phyloP scores from a whole-genome alignment of 139 green algal species.

The Ostreobium quekettii region DNA sequence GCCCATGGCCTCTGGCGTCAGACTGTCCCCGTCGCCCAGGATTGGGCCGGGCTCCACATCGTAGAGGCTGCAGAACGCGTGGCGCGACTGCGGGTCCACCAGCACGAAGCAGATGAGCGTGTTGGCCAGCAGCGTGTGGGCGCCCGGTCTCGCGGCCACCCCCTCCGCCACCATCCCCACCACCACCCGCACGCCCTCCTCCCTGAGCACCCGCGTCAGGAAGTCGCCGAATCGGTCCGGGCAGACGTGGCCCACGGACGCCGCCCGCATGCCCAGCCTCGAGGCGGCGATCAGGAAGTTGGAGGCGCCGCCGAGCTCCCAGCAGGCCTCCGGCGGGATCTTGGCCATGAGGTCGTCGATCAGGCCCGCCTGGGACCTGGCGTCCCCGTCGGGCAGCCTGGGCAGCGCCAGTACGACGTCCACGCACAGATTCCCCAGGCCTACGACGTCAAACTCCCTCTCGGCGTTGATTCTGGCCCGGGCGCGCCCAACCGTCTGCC shows the following conservation, averaged over 20 bases:
- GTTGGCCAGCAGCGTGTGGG: constrained; percentile 13
- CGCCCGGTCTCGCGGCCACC: neutral
- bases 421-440: constrained; percentile 79
- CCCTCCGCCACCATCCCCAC: neutral
- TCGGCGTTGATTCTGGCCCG: too few species aligned
- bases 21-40: constrained; percentile 40
- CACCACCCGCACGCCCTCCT: constrained; percentile 21
- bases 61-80: constrained; percentile 79
- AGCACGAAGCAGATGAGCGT: constrained; percentile 94
- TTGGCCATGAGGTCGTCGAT: constrained; percentile 39
- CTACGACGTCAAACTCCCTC: constrained; percentile 72
- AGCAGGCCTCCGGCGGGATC: constrained; percentile 26
- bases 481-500: too few species aligned
- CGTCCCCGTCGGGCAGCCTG: constrained; percentile 39
- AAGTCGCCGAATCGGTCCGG: constrained; percentile 75
- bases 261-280: constrained; percentile 65
- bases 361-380: constrained; percentile 22
- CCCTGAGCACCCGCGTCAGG: constrained; percentile 57
- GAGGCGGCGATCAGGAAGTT: constrained; percentile 90
- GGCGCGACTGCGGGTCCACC: constrained; percentile 41
- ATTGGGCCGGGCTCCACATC: constrained; percentile 90
- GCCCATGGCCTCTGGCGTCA: constrained; percentile 18
- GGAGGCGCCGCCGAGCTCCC: constrained; percentile 74
- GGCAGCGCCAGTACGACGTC: constrained; percentile 61
- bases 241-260: constrained; percentile 65